A percentile compares a stretch with the other conserved stretches of the same genome.
Conservation (phyloP, 441 rosid genomes). For the Euphorbia celastroides region DNA sequence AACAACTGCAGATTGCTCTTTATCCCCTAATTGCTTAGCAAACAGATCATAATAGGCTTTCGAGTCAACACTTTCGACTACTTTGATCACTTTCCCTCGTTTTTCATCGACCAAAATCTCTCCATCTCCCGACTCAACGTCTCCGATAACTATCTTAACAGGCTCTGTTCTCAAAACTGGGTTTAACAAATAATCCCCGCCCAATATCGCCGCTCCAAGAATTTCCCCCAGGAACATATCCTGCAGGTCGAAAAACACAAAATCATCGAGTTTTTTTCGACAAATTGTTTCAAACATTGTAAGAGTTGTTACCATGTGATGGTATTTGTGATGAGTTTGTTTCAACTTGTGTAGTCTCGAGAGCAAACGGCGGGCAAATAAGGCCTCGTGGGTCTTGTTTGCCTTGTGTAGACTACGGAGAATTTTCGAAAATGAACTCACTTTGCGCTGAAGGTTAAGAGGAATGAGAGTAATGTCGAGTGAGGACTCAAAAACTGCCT, state of each 20-base stretch:
- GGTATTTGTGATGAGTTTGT: constrained; percentile 44
- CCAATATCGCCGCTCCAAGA: constrained; percentile 63
- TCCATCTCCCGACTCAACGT: constrained; percentile 54
- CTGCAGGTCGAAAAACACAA: constrained; percentile 28
- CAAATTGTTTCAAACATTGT: neutral
- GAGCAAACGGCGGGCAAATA: constrained; percentile 45
- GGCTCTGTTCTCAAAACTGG: constrained; percentile 29
- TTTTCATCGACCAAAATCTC: constrained; percentile 30
- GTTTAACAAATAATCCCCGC: constrained; percentile 33
- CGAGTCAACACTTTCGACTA: constrained; percentile 41
- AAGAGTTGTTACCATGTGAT: constrained; percentile 44
- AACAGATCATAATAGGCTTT: constrained; percentile 37
- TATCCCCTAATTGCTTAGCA: constrained; percentile 37
- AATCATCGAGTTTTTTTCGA: neutral
- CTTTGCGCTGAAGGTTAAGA: constrained; percentile 46
- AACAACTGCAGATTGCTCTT: constrained; percentile 60
- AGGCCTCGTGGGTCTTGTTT: constrained; percentile 46
- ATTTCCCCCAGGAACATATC: constrained; percentile 79
- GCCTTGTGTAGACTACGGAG: constrained; percentile 24
- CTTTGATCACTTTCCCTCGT: constrained; percentile 21
- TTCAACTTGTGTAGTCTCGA: constrained; percentile 45
- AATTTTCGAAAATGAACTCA: constrained; percentile 36
- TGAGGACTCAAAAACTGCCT: constrained; percentile 54
- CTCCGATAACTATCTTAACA: constrained; percentile 46
- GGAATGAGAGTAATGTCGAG: constrained; percentile 69